Evolutionary conservation across 345 rosid species (phyloP), one percentile per base, ranked within the genome.

Genomic region (Syzygium aqueum): DNA sequence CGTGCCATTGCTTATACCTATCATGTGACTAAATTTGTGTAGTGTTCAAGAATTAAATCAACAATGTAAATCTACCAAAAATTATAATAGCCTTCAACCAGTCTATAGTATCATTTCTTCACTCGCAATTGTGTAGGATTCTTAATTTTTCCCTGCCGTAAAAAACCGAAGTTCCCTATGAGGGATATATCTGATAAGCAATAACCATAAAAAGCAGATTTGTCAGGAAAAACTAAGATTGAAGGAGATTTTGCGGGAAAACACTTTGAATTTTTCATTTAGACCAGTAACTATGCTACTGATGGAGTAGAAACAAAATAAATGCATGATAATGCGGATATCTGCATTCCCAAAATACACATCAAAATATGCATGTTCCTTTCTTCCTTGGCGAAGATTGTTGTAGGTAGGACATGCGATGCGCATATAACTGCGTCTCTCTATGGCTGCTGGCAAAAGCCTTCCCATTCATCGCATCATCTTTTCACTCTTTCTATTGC

Each of bases 201-300:
- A 56, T 56, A 6, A 22, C 2, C 0, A n/a, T 23, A 23, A 22
- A 56, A 56, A 56, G 61, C n/a, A 23, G n/a, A 23, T 23, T 56
- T 56, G 23, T 0, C 0, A 53, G 61, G 23, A 56, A 1, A 27
- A 4, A 23, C 3, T 23, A 9, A 56, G 23, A 5, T 4, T 4
- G 5, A 54, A 8, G 23, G 61, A 23, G 23, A 10, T 56, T 56
- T 4, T 56, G 13, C 13, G 0, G 1, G 61, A 4, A 3, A 56
- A 21, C 1, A 22, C 22, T 56, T 56, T 11, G 3, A 56, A 56
- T 56, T 12, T 8, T 23, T 56, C n/a, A 9, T 56, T 56, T 23
- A 1, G n/a, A 52, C 53, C 5, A 3, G 5, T 52, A 14, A 21
- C 6, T 52, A 52, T 16, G 53, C 53, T 16, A 22, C 9, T 23